Evolutionary conservation across 257 asterid species (phyloP).

Genomic region (Nicotiana noctiflora): DNA sequence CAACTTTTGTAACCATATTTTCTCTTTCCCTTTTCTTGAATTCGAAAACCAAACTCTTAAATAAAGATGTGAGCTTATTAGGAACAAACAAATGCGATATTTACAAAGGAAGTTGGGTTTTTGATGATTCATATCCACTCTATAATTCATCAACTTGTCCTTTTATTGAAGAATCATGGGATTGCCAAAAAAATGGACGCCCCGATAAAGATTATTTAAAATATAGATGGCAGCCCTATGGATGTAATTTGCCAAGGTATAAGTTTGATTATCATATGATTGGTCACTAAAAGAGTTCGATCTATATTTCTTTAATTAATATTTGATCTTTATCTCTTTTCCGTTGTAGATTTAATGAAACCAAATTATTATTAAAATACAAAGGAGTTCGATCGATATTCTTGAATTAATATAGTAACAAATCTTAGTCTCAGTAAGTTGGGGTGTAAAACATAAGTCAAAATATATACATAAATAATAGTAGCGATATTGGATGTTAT

Average conservation of each 20-base stretch:
- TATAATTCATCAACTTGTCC: slow-evolving; percentile 36
- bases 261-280: neutral
- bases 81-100: slow-evolving; percentile 25
- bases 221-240: slow-evolving; percentile 45
- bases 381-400: slow-evolving; percentile 10
- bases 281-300: neutral
- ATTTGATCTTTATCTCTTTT: too few species aligned
- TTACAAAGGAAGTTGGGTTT: slow-evolving; percentile 47
- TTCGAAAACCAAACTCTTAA: neutral
- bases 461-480: too few species aligned
- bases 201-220: slow-evolving; percentile 36
- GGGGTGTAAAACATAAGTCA: too few species aligned
- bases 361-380: slow-evolving; percentile 6
- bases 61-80: neutral
- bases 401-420: neutral
- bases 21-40: neutral
- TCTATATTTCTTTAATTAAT: neutral
- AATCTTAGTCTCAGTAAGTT: too few species aligned
- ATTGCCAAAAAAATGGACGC: slow-evolving; percentile 41
- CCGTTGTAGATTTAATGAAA: slow-evolving; percentile 27
- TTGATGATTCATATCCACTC: slow-evolving; percentile 38
- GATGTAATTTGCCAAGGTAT: slow-evolving; percentile 36
- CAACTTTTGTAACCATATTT: slow-evolving; percentile 6
- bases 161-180: slow-evolving; percentile 26
- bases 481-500: too few species aligned